Base-by-base conservation (phyloP, 257 asterid species). In the Petunia secreta region DNA sequence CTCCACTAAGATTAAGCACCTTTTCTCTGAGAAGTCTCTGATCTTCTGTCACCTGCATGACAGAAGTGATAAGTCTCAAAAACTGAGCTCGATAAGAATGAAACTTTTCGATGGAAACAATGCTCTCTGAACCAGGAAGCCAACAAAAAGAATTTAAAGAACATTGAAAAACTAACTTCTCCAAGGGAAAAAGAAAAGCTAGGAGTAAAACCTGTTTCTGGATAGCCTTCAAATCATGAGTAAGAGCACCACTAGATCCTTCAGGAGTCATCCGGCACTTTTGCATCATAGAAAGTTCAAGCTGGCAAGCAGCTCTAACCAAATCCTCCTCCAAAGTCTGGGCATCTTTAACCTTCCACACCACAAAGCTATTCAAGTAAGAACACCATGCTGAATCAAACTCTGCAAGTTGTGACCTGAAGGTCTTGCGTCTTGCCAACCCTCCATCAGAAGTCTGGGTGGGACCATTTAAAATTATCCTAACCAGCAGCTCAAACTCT, bases 341-440 rank as follows among this genome's bases (percentile, higher is more conserved):
- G 36, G 99, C 98, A 89, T 96, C 98, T 90, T 91, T 96, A 43
- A 88, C 91, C 87, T 96, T 96, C 99, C 99, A 96, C 63, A 88
- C 87, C 87, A 96, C 98, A 88, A 96, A 96, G 84, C 95, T 93
- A 89, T 91, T 91, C 91, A 96, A 88, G 76, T 88, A 96, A 55
- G 97, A 90, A 84, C 98, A 94, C 99, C 99, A 96, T 36, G 98
- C 90, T 63, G 93, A 86, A 89, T 96, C 99, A 88, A 92, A 96
- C 64, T 83, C 87, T 55, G 87, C 90, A 86, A 96, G 97, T 89
- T 94, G 99, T 65, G 81, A 84, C 83, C 89, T 89, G 84, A 94
- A 92, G 74, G 91, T 90, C 68, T 80, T 78, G 59, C 74, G 87
- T 25, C 54, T 79, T 65, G 79, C 86, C 40, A 80, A 16, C 8